These are phyloP conservation scores for Cryptomeria japonica DNA, from an alignment of 75 land plant genomes.

Conservation along the genomic window DNA sequence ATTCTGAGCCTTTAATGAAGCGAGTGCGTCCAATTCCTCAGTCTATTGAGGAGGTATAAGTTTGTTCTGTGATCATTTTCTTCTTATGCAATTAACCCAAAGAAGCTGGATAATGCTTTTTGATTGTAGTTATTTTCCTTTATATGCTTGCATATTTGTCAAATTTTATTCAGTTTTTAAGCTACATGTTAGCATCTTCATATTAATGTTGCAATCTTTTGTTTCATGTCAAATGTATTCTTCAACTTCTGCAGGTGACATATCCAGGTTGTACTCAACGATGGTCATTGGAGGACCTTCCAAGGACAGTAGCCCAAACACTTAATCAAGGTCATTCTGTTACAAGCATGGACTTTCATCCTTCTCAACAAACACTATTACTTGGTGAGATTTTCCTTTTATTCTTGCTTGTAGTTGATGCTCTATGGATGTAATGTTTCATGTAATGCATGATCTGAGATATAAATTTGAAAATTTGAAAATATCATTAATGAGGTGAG, in stretches of 20 bases:
- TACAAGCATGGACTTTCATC: constrained; percentile 79
- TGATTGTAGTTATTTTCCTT: neutral
- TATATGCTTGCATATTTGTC: neutral
- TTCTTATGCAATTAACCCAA: neutral
- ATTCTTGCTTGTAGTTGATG: neutral
- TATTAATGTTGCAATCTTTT: constrained; percentile 6
- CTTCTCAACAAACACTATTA: constrained; percentile 64
- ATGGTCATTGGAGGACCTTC: constrained; percentile 71
- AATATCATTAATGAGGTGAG: constrained; percentile 5
- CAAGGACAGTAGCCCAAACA: constrained; percentile 60
- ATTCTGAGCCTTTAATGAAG: constrained; percentile 66
- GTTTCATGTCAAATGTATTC: constrained; percentile 1
- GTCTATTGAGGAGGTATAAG: constrained; percentile 56
- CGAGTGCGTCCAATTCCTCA: constrained; percentile 47
- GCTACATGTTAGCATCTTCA: neutral
- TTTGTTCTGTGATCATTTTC: neutral
- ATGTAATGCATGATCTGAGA: neutral
- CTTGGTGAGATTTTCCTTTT: constrained; percentile 43
- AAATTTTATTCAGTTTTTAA: neutral
- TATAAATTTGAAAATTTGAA: neutral
- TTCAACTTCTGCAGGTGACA: constrained; percentile 34
- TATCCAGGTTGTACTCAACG: constrained; percentile 51
- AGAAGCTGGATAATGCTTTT: neutral
- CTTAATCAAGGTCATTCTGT: constrained; percentile 64
- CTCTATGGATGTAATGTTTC: too few relatives aligned